A percentile compares a stretch with the other conserved stretches of the same genome.
Evolutionary conservation across 257 asterid genomes (phyloP).

Genomic region (Solanum habrochaites): DNA sequence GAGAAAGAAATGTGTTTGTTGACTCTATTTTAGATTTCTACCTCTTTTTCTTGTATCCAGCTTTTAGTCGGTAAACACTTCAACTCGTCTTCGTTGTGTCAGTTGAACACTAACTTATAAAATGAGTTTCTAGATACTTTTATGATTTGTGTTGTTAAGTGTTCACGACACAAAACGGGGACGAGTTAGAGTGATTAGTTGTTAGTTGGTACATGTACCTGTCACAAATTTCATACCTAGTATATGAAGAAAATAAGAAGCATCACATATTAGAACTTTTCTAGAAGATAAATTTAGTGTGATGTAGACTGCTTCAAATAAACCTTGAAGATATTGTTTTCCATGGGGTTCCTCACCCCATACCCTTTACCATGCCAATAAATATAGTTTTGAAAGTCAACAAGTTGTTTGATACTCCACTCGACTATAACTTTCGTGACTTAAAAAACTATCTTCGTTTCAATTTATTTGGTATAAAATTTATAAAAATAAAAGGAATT

Average conservation of each 20-base stretch:
- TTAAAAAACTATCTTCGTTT: neutral
- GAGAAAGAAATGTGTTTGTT: neutral
- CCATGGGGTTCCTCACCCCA: neutral
- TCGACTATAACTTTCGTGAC: neutral
- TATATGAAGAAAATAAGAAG: neutral
- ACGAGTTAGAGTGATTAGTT: neutral
- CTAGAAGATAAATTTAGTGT: neutral
- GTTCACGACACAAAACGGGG: neutral
- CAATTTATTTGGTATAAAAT: too few species aligned
- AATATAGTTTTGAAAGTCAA: neutral
- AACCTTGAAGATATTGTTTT: neutral
- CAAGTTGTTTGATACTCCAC: neutral
- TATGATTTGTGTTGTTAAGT: neutral
- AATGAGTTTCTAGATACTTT: neutral
- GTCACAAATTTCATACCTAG: neutral
- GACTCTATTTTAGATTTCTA: neutral
- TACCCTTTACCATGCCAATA: neutral
- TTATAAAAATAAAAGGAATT: rapidly evolving
- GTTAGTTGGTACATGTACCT: neutral
- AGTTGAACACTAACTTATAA: neutral
- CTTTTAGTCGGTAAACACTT: neutral
- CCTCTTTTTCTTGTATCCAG: neutral
- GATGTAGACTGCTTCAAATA: neutral
- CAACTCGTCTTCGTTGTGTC: neutral
- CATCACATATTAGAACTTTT: neutral